Evolutionary conservation across 2,329 filamentous ascomycete genomes (phyloP), one percentile per base, ranked within the genome.

Genomic region (Didymella arachidicola): DNA sequence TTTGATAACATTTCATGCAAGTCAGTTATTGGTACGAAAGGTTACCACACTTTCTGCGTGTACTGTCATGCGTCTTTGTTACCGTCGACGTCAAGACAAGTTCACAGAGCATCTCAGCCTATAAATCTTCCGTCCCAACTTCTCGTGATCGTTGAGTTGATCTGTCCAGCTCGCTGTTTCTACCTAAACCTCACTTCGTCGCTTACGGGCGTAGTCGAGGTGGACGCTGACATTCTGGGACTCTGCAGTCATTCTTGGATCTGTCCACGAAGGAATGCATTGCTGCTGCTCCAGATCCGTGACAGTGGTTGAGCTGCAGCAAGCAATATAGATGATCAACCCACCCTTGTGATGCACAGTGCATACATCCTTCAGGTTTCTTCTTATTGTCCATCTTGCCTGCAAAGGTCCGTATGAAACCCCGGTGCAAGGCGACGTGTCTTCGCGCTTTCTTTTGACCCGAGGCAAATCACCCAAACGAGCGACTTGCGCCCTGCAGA

Each of bases 361-460:
- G 29, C 25, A 38, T 47, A 10, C 22, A 27, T 34, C 22, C 39
- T 38, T 43, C 43, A 27, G 19, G 25, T 3, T 14, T n/a, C 36
- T 53, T 49, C 44, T 39, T 36, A 19, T 5, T 22, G n/a, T 34
- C 10, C 30, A 41, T 41, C 16, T 25, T 34, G 30, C 2, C 19
- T 45, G 36, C 11, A 26, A 30, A 32, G 12, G 7, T 19, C 25
- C 29, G 26, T 44, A 22, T 38, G 38, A 41, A 34, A 53, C 30
- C 22, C 34, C 34, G 26, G 25, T 49, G 50, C 39, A 53, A 44
- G 56, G 30, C 39, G 56, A 58, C 39, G 44, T 58, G 44, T 53
- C 38, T 32, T 44, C 14, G 10, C 19, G 18, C 39, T 53, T 49
- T 30, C 34, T 53, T 49, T 53, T 53, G 10, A 41, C 16, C 48